Base-by-base conservation (phyloP, 1,284 basidiomycete genomes). In the Tilletia indica region DNA sequence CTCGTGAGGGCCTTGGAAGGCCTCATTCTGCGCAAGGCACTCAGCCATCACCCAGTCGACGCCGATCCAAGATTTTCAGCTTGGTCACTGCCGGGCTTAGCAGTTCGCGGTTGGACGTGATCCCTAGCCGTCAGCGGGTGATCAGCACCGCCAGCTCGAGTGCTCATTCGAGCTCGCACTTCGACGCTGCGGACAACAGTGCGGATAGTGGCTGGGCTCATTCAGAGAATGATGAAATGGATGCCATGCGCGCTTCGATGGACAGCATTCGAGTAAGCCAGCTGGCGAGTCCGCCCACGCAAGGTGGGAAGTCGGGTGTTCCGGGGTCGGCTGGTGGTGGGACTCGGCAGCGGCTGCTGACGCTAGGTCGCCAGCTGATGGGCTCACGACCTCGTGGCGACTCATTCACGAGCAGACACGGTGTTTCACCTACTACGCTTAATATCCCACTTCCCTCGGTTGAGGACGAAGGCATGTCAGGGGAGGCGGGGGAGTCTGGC, bases 121-220 rank as follows among this genome's bases (percentile, higher is more conserved):
- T 54, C 19, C 51, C 51, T 11, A 8, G 16, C 8, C 51, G 51
- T 25, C 51, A 54, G 21, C 51, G 51, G 6, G 51, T 54, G 19
- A 54, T 54, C 51, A 54, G 51, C 51, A 54, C 51, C 12, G 16
- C 51, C 11, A 54, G 51, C 16, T 54, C 51, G 51, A 54, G 51
- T 25, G 51, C 51, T 25, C 51, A 54, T 19, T 54, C 51, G 2
- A 54, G 19, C 51, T 54, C 51, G 16, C 11, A 12, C 51, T 8
- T 25, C 16, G 51, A 54, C 16, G 51, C 19, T 16, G 19, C 51
- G 16, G 51, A 54, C 51, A 54, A 54, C 51, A 54, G 51, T 25
- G 51, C 51, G 12, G 51, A 54, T 19, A 54, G 51, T 19, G 51
- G 51, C 16, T 54, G 51, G 51, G 51, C 51, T 8, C 8, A 25